These are phyloP conservation scores for Luzula sylvatica DNA, from an alignment of 176 grass and related monocot genomes.

Conservation along the genomic window DNA sequence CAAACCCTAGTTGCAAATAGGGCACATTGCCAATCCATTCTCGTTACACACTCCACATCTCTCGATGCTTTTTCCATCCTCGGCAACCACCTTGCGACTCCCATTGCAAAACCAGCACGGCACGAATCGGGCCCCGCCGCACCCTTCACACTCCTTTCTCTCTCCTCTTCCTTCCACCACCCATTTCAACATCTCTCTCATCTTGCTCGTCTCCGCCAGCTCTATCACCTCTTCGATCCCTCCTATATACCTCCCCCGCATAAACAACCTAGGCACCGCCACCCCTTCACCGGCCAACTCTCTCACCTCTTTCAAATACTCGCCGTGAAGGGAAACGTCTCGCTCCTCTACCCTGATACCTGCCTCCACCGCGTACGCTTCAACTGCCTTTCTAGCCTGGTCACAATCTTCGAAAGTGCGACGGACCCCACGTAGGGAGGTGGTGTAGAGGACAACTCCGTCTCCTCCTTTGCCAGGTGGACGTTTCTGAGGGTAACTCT, in stretches of 20 bases:
- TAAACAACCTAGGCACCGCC: slow-evolving; percentile 56
- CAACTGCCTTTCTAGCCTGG: slow-evolving; percentile 40
- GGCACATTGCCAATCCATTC: slow-evolving; percentile 79
- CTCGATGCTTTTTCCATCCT: slow-evolving; percentile 22
- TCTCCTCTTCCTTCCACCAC: slow-evolving; percentile 40
- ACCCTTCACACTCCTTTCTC: slow-evolving; percentile 58
- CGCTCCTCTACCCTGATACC: slow-evolving; percentile 45
- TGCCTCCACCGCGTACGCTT: slow-evolving; percentile 44
- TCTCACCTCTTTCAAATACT: slow-evolving; percentile 70
- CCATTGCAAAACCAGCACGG: slow-evolving; percentile 82
- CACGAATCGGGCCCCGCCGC: slow-evolving; percentile 66
- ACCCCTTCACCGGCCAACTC: slow-evolving; percentile 42
- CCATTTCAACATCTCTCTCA: slow-evolving; percentile 73
- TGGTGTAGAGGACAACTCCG: slow-evolving; percentile 87
- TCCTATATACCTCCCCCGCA: slow-evolving; percentile 70
- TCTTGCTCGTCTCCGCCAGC: slow-evolving; percentile 51
- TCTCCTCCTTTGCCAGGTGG: slow-evolving; percentile 44
- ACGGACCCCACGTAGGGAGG: slow-evolving; percentile 70
- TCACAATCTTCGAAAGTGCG: slow-evolving; percentile 98
- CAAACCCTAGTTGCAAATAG: slow-evolving; percentile 59
- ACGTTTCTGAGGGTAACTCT: slow-evolving; percentile 52
- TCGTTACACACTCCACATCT: slow-evolving; percentile 78
- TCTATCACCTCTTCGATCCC: slow-evolving; percentile 43
- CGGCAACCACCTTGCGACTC: slow-evolving; percentile 52
- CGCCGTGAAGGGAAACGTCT: slow-evolving; percentile 69